A percentile compares a stretch with the other conserved stretches of the same genome.
Conservation (phyloP, 1,284 basidiomycete species). For the Inonotus obliquus region DNA sequence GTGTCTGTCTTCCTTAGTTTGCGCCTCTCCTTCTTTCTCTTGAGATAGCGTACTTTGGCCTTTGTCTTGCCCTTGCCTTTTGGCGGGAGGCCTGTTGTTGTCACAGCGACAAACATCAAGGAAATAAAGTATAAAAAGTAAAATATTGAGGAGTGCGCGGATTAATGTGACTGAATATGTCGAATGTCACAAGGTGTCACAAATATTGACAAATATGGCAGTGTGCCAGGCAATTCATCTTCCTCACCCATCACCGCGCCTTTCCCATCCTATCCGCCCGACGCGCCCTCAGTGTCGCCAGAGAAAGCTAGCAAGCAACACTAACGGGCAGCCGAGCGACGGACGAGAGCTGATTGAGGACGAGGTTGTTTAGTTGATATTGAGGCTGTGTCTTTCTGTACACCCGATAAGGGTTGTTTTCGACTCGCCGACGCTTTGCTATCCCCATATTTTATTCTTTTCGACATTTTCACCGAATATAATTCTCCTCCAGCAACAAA, state of each 20-base stretch:
- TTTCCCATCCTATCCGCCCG: background rate
- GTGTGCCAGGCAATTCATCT: constrained; percentile 1
- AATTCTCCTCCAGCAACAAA: background rate
- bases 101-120: constrained; percentile 4
- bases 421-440: constrained; percentile 5
- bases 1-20: constrained; percentile 45
- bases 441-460: constrained; percentile 15
- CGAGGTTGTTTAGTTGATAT: background rate
- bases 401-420: constrained; percentile 8
- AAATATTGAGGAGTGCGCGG: too few relatives aligned
- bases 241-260: background rate
- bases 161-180: background rate
- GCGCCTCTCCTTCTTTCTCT: constrained; percentile 58
- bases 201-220: constrained; percentile 2
- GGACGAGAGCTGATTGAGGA: background rate
- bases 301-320: background rate
- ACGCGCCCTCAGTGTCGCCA: background rate
- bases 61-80: constrained; percentile 43
- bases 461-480: constrained; percentile 6
- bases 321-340: background rate
- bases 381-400: constrained; percentile 1
- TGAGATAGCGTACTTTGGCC: constrained; percentile 61
- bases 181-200: background rate
- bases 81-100: background rate
- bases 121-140: too few relatives aligned